Conservation (phyloP, 2,329 filamentous ascomycete species). For the Diaporthe longicolla region DNA sequence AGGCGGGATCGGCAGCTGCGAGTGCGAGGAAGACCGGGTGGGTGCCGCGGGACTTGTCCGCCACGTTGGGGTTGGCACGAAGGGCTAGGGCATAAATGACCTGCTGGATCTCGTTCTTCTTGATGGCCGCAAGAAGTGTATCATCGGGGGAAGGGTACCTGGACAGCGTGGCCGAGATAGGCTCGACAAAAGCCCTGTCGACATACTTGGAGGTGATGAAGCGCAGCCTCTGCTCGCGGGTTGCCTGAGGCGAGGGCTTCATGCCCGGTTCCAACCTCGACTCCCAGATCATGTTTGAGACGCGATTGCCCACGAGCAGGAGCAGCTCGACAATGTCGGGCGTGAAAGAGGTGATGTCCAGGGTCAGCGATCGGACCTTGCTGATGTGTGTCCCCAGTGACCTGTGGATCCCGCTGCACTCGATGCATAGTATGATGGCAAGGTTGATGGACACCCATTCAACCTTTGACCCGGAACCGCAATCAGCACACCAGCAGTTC, state of each 20-base stretch:
- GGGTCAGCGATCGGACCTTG: conserved; percentile 93
- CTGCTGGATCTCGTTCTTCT: conserved; percentile 94
- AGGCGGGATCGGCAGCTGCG: conserved; percentile 90
- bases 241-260: conserved; percentile 84
- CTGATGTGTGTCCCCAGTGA: conserved; percentile 98
- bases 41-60: conserved; percentile 88
- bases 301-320: conserved; percentile 89
- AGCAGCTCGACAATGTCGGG: conserved; percentile 96
- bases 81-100: conserved; percentile 92
- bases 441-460: conserved; percentile 99
- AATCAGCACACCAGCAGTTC: conserved; percentile 95
- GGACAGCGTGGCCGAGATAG: conserved; percentile 81
- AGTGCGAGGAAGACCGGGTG: conserved; percentile 93
- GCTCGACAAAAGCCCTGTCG: conserved; percentile 84
- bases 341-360: conserved; percentile 97
- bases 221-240: conserved; percentile 88
- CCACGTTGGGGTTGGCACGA: conserved; percentile 86
- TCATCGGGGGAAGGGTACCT: conserved; percentile 87
- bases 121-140: conserved; percentile 90
- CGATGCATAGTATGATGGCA: conserved; percentile 95
- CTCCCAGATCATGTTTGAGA: conserved; percentile 98
- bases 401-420: conserved; percentile 97
- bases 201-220: conserved; percentile 98
- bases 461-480: conserved; percentile 90
- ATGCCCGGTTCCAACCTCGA: conserved; percentile 79